Conservation (phyloP, 345 rosid genomes). For the Nephelium lappaceum region DNA sequence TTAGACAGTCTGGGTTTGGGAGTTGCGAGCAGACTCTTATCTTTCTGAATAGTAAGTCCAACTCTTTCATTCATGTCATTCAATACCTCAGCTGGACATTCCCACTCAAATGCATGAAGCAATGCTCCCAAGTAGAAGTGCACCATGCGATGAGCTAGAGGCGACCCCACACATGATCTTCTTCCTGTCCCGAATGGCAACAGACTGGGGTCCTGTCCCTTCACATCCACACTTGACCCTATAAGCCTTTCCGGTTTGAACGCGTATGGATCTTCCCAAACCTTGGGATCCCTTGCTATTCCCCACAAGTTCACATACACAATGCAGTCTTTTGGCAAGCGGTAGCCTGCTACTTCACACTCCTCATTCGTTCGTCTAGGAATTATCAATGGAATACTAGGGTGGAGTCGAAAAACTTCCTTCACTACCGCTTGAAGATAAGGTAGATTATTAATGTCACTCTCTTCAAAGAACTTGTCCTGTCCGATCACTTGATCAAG, state of each 20-base stretch:
- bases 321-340: constrained; percentile 24
- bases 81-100: neutral
- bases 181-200: constrained; percentile 51
- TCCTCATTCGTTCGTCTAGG: no score
- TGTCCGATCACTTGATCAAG: constrained; percentile 43
- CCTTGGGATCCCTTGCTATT: constrained; percentile 26
- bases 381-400: no score
- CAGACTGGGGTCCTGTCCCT: constrained; percentile 44
- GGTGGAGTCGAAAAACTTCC: no score
- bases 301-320: constrained; percentile 22
- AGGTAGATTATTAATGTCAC: no score
- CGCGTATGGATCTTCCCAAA: constrained; percentile 25
- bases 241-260: constrained; percentile 33
- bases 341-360: no score
- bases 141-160: constrained; percentile 24
- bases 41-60: constrained; percentile 21
- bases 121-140: constrained; percentile 20
- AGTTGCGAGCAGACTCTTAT: neutral
- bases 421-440: no score
- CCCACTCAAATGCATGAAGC: constrained; percentile 27
- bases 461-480: no score
- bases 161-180: constrained; percentile 37
- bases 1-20: constrained; percentile 14
- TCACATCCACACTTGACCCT: neutral
- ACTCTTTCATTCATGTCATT: constrained; percentile 10